phyloP scores from a whole-genome alignment of 139 green algal species.

The Chlorella sp. region DNA sequence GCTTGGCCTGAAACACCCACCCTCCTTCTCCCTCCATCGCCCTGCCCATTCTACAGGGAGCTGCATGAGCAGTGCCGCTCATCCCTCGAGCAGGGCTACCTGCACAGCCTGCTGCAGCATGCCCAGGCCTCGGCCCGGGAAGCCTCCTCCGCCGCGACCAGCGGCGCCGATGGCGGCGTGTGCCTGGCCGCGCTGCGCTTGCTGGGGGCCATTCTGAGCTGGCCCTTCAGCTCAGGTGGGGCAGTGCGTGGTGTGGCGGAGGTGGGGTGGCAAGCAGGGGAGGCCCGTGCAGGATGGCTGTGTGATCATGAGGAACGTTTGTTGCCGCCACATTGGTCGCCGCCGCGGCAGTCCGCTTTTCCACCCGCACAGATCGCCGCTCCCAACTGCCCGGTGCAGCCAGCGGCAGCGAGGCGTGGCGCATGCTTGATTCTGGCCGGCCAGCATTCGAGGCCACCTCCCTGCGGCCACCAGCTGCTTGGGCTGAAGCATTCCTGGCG shows the following conservation, averaged over 20 bases:
- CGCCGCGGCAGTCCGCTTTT: too few relatives aligned
- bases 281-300: background rate
- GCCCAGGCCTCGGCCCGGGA: constrained; percentile 50
- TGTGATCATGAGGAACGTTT: background rate
- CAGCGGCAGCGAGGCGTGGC: constrained; percentile 25
- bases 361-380: too few relatives aligned
- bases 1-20: background rate
- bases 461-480: constrained; percentile 54
- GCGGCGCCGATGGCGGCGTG: constrained; percentile 55
- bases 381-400: constrained; percentile 11
- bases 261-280: background rate
- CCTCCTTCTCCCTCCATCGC: background rate
- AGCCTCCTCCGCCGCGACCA: constrained; percentile 19
- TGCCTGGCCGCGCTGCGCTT: constrained; percentile 70
- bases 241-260: too few relatives aligned
- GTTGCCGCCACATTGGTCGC: background rate
- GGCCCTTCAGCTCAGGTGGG: constrained; percentile 71
- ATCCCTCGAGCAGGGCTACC: constrained; percentile 67
- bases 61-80: constrained; percentile 78
- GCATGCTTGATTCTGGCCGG: background rate
- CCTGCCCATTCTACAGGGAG: constrained; percentile 40
- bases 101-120: constrained; percentile 72
- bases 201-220: constrained; percentile 71
- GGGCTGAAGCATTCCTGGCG: constrained; percentile 61
- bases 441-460: constrained; percentile 19